Evolutionary conservation across 352 stramenopile genomes (phyloP).

Genomic region (Phytophthora multivora): DNA sequence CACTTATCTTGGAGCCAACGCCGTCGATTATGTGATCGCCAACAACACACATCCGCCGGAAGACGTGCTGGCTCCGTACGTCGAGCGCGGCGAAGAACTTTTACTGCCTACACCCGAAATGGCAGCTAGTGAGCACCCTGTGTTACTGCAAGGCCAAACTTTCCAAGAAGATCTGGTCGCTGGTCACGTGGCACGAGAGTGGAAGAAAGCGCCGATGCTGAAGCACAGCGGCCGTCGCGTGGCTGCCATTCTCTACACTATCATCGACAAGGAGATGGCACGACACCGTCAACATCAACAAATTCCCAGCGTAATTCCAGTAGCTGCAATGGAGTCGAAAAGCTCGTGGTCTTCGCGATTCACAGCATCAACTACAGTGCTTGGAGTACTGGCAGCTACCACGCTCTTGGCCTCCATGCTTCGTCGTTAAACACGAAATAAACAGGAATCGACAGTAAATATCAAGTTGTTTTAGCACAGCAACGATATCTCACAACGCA

Average conservation of each 20-base stretch:
- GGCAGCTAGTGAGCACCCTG: constrained; percentile 52
- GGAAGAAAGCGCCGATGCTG: constrained; percentile 87
- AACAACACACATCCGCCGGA: constrained; percentile 72
- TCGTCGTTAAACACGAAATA: constrained; percentile 11
- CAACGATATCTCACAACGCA: constrained; percentile 20
- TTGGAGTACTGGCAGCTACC: constrained; percentile 31
- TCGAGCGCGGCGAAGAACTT: constrained; percentile 76
- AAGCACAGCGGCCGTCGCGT: constrained; percentile 83
- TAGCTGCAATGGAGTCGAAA: constrained; percentile 2
- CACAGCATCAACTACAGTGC: constrained; percentile 20
- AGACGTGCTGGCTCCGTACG: constrained; percentile 61
- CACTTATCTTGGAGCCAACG: constrained; percentile 71
- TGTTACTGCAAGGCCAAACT: constrained; percentile 78
- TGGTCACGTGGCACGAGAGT: constrained; percentile 55
- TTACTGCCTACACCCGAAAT: constrained; percentile 73
- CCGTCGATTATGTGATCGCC: constrained; percentile 87
- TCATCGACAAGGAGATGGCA: constrained; percentile 87
- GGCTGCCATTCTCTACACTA: constrained; percentile 81
- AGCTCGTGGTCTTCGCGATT: constrained; percentile 3
- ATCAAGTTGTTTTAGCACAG: constrained; percentile 18
- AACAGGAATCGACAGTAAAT: constrained; percentile 12
- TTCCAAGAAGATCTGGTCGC: constrained; percentile 68
- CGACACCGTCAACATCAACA: constrained; percentile 33
- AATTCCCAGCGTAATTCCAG: neutral
- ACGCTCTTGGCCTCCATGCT: constrained; percentile 34